These are phyloP conservation scores for Murraya koenigii DNA, from an alignment of 345 rosid genomes.

Conservation along the genomic window DNA sequence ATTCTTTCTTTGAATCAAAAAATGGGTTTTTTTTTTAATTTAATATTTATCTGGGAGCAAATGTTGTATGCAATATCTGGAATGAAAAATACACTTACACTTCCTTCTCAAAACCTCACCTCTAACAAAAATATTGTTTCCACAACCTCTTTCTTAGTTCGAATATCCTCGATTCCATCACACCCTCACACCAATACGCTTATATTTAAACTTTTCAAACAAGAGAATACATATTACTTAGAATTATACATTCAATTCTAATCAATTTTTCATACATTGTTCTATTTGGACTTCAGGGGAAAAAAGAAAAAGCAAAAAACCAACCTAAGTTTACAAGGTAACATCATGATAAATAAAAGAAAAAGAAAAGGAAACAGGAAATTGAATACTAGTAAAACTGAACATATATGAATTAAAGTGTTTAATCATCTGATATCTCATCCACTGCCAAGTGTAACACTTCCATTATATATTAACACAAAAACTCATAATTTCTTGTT, in stretches of 20 bases:
- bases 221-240: not conserved
- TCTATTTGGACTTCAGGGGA: no score
- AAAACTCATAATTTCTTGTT: no score
- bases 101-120: not conserved
- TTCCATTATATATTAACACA: no score
- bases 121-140: not conserved
- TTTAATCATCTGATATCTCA: not conserved
- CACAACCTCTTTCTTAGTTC: not conserved
- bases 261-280: not conserved
- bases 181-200: not conserved
- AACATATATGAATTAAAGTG: not conserved
- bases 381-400: not conserved
- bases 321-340: not conserved
- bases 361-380: not conserved
- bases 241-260: not conserved
- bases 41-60: not conserved
- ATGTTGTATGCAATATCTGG: not conserved
- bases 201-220: not conserved
- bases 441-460: no score
- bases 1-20: not conserved
- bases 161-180: not conserved
- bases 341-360: not conserved
- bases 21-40: not conserved
- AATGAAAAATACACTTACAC: not conserved
- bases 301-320: no score